A percentile compares a stretch with the other conserved stretches of the same genome.
Conservation (phyloP, 345 rosid genomes). For the Citrus glauca region DNA sequence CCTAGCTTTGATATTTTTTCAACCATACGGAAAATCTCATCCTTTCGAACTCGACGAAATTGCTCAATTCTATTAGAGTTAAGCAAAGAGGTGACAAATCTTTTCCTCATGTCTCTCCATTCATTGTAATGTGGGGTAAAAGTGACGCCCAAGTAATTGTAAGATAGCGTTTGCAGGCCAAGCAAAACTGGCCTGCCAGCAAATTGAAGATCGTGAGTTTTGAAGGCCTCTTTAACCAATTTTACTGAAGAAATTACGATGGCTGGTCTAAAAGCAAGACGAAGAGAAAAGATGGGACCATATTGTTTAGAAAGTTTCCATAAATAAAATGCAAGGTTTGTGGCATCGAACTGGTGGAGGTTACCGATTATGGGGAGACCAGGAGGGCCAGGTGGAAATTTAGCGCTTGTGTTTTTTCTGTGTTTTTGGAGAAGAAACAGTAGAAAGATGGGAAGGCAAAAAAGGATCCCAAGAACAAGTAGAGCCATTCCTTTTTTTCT, state of each 20-base stretch:
- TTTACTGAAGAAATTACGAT: conserved; percentile 14
- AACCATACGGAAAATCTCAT: too few species aligned
- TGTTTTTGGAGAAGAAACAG: background rate
- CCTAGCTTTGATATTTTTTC: background rate
- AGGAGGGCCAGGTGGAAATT: conserved; percentile 10
- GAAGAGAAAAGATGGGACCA: conserved; percentile 11
- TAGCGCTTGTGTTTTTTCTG: background rate
- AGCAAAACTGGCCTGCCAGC: background rate
- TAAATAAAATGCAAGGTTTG: background rate
- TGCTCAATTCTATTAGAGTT: too few species aligned
- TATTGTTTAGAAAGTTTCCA: conserved; percentile 10
- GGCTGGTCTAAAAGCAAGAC: background rate
- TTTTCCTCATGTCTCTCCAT: background rate
- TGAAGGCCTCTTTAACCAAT: background rate
- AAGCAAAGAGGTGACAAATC: accelerated
- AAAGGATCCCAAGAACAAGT: background rate
- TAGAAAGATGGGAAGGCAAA: background rate
- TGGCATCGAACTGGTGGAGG: background rate
- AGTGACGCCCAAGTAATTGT: background rate
- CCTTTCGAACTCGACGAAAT: too few species aligned
- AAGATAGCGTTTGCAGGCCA: background rate
- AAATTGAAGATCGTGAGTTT: background rate
- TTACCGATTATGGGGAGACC: conserved; percentile 15
- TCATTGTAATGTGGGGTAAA: background rate
- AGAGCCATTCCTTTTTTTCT: too few species aligned